Base-by-base conservation (phyloP, 73 alveolate genomes). In the Paramecium bursaria region DNA sequence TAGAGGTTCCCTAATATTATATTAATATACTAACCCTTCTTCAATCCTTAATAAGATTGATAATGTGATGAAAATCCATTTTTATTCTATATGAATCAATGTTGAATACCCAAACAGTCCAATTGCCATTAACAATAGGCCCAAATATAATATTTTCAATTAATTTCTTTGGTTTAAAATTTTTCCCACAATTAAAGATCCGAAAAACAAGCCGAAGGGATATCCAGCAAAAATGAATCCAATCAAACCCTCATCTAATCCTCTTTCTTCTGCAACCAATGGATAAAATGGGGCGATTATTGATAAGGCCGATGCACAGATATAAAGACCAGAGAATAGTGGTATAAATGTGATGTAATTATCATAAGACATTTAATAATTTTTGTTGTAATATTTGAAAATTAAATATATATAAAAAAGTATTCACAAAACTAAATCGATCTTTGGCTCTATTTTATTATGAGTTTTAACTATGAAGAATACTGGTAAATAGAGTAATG, bases 241-340 rank as follows among this genome's bases (percentile, higher is more conserved):
- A 25, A 57, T 57, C 30, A 26, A 25, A 57, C 31, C 76, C 7
- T 57, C 76, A 27, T 48, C 26, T 0, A 57, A 0, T 11, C 39
- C 76, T 27, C n/a, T 57, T 11, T 33, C 26, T 4, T 57, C 31
- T 25, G 76, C 76, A 57, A 57, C 26, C 17, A 17, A 26, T 11
- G 76, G 76, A 23, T 57, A 57, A 57, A 57, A 57, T 3, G 76
- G 76, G 2, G 76, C 47, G 31, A 57, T 57, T 3, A 57, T 57
- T 26, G 76, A 57, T 44, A 57, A 25, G 15, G 76, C 76, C 7
- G 44, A 57, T 15, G 30, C 15, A 42, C 82, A 67, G 25, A 67
- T 67, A 15, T 39, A 42, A 17, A n/a, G n/a, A n/a, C n/a, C n/a
- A n/a, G n/a, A n/a, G n/a, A n/a, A n/a, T n/a, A n/a, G n/a, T n/a